A percentile compares a stretch with the other conserved stretches of the same genome.
Conservation (phyloP, 2,329 filamentous ascomycete species). For the Aureobasidium sp. region DNA sequence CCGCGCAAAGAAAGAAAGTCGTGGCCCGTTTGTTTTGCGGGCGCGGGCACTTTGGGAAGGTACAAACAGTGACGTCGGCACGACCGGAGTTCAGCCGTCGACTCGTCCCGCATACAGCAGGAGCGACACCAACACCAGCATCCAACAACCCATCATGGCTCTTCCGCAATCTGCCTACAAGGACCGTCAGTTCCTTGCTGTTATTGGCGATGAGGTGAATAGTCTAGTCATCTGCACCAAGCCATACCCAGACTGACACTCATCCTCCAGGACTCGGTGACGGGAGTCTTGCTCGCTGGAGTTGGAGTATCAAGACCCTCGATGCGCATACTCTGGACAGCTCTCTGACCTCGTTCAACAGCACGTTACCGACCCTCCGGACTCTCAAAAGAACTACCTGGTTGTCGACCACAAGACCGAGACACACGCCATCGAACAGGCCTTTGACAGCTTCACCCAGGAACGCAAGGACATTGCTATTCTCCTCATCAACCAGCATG, state of each 20-base stretch:
- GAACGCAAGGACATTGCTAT: slow-evolving; percentile 96
- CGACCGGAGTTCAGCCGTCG: background rate
- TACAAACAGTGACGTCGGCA: slow-evolving; percentile 14
- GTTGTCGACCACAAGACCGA: slow-evolving; percentile 95
- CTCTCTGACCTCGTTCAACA: slow-evolving; percentile 32
- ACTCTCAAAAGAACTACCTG: slow-evolving; percentile 94
- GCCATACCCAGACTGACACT: background rate
- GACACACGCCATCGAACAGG: slow-evolving; percentile 74
- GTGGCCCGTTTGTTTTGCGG: background rate
- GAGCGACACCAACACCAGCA: background rate
- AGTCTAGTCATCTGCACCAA: slow-evolving; percentile 23
- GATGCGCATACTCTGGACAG: no score
- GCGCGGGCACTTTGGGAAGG: background rate
- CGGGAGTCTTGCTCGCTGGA: slow-evolving; percentile 87
- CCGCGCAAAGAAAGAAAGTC: background rate
- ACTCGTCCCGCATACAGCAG: background rate
- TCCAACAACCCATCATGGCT: slow-evolving; percentile 43
- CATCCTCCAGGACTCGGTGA: slow-evolving; percentile 76
- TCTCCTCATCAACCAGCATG: slow-evolving; percentile 95
- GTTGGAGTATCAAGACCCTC: slow-evolving; percentile 63
- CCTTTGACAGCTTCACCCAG: slow-evolving; percentile 82
- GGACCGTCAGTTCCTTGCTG: slow-evolving; percentile 91
- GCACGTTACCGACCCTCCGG: slow-evolving; percentile 86
- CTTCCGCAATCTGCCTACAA: slow-evolving; percentile 54
- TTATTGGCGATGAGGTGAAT: slow-evolving; percentile 84